phyloP scores from a whole-genome alignment of 352 stramenopile species.

The Thalassiosira livingstoniorum region DNA sequence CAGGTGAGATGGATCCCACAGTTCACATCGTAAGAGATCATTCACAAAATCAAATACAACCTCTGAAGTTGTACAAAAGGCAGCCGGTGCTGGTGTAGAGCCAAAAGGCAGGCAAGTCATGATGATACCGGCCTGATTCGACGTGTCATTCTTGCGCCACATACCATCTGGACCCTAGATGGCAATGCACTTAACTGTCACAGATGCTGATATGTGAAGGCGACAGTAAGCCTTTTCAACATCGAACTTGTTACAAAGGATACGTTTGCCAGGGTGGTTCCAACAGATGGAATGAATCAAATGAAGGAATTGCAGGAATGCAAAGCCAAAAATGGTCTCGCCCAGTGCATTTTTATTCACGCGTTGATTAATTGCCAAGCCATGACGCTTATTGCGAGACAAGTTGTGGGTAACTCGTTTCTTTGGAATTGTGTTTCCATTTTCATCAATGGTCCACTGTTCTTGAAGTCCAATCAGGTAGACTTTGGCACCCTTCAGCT shows the following conservation, averaged over 20 bases:
- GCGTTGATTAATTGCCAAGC: constrained; percentile 24
- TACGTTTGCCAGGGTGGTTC: constrained; percentile 1
- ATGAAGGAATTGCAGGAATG: background rate
- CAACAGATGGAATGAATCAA: background rate
- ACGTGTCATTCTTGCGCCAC: background rate
- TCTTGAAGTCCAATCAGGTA: too few relatives aligned
- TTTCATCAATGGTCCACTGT: too few relatives aligned
- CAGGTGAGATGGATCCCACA: background rate
- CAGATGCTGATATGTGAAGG: background rate
- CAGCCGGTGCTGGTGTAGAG: background rate
- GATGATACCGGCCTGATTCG: background rate
- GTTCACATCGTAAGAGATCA: background rate
- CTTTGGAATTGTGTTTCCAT: too few relatives aligned
- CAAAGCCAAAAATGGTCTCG: background rate
- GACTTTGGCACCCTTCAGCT: constrained; percentile 20
- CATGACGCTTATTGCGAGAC: background rate
- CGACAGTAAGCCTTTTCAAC: constrained; percentile 19
- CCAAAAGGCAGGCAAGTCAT: background rate
- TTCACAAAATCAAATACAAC: background rate
- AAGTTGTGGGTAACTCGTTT: constrained; percentile 22
- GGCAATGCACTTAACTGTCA: constrained; percentile 10
- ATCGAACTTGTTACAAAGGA: constrained; percentile 12
- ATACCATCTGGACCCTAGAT: background rate
- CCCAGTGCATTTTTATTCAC: background rate
- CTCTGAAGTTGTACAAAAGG: background rate